Conservation (phyloP, 805 yeast species). For the Zygosaccharomyces pseudorouxii region DNA sequence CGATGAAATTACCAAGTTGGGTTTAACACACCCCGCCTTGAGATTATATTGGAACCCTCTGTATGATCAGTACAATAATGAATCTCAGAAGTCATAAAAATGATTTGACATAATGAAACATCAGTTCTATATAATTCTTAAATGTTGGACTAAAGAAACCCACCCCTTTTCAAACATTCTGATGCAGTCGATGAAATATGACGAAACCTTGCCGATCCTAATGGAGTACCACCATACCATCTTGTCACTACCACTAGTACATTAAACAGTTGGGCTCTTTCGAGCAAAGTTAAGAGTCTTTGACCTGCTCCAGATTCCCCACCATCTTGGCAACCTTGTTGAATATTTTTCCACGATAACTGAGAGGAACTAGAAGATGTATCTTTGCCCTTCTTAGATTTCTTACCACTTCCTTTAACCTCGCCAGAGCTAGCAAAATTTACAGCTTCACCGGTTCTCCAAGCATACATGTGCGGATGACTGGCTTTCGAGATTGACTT, state of each 20-base stretch:
- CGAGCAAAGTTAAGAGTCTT: slow-evolving; percentile 51
- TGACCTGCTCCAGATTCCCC: slow-evolving; percentile 76
- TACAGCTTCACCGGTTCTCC: slow-evolving; percentile 47
- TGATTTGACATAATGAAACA: neutral
- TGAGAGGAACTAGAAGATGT: slow-evolving; percentile 1
- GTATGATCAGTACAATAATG: slow-evolving; percentile 23
- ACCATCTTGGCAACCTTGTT: slow-evolving; percentile 63
- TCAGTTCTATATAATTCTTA: neutral
- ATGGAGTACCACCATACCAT: slow-evolving; percentile 77
- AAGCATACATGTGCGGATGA: slow-evolving; percentile 72
- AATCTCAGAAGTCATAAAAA: slow-evolving; percentile 19
- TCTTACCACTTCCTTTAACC: neutral
- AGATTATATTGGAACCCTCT: slow-evolving; percentile 36
- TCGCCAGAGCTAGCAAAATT: neutral
- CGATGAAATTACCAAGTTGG: slow-evolving; percentile 39
- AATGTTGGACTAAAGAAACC: slow-evolving; percentile 30
- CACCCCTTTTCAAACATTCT: slow-evolving; percentile 44
- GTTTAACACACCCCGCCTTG: slow-evolving; percentile 33
- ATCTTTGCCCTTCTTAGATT: slow-evolving; percentile 9
- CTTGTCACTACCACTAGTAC: slow-evolving; percentile 65
- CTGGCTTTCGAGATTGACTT: slow-evolving; percentile 53
- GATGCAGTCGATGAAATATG: slow-evolving; percentile 56
- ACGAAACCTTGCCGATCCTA: slow-evolving; percentile 69
- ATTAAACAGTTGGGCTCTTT: slow-evolving; percentile 46
- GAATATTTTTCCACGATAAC: slow-evolving; percentile 12